Conservation (phyloP, 2,329 filamentous ascomycete genomes). For the Trichophyton benhamiae region DNA sequence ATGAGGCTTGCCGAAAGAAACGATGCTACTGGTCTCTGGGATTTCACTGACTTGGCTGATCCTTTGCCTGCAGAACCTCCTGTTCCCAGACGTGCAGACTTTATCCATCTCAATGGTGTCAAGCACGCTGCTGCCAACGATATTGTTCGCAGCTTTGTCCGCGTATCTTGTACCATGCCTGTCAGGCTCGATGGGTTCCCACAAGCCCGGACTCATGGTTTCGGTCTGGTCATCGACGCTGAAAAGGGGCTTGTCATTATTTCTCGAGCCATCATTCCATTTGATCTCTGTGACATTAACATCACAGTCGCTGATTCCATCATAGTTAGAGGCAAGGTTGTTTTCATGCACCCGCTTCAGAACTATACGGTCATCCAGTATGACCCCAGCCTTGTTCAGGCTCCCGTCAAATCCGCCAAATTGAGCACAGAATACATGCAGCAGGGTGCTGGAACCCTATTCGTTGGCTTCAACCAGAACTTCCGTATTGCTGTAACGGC, state of each 20-base stretch:
- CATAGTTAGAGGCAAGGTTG: slow-evolving; percentile 81
- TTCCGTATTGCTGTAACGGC: slow-evolving; percentile 85
- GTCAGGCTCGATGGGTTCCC: slow-evolving; percentile 97
- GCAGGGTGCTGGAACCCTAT: slow-evolving; percentile 87
- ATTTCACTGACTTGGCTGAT: slow-evolving; percentile 76
- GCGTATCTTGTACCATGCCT: slow-evolving; percentile 84
- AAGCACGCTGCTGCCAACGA: slow-evolving; percentile 84
- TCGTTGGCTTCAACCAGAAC: slow-evolving; percentile 97
- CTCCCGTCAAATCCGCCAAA: slow-evolving; percentile 78
- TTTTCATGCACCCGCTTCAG: slow-evolving; percentile 91
- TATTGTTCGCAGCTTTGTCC: slow-evolving; percentile 86
- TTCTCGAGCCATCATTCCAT: slow-evolving; percentile 85
- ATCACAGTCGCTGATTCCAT: slow-evolving; percentile 95
- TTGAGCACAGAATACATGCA: slow-evolving; percentile 72
- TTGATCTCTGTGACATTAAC: slow-evolving; percentile 91
- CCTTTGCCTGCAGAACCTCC: slow-evolving; percentile 62
- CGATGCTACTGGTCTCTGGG: slow-evolving; percentile 82
- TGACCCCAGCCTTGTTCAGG: slow-evolving; percentile 83
- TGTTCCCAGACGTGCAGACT: slow-evolving; percentile 66
- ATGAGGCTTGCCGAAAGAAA: slow-evolving; percentile 90
- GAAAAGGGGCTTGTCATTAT: slow-evolving; percentile 91
- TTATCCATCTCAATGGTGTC: slow-evolving; percentile 82
- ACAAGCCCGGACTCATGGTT: slow-evolving; percentile 83
- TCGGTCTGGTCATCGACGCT: slow-evolving; percentile 93
- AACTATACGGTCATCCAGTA: slow-evolving; percentile 96